Percentiles rank a stretch among this genome's conserved stretches.
These are phyloP conservation scores for Cordyceps cateniannulata DNA, from an alignment of 2,329 filamentous ascomycete genomes.

Conservation along the genomic window DNA sequence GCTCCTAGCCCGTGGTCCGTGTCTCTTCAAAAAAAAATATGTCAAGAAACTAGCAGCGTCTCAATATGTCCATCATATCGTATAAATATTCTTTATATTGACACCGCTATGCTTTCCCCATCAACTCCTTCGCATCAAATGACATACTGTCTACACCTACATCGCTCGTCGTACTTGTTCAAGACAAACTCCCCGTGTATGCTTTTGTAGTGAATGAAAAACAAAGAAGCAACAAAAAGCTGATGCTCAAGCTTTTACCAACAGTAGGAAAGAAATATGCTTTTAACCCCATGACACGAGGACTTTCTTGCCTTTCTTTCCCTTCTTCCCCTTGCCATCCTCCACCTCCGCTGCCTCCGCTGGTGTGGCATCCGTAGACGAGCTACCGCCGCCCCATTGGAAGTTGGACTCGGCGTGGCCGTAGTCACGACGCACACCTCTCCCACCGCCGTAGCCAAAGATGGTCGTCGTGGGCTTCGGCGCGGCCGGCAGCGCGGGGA, in stretches of 20 bases:
- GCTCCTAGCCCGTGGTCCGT: constrained; percentile 15
- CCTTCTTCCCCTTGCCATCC: constrained; percentile 44
- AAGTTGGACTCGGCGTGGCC: constrained; percentile 44
- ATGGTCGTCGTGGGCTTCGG: constrained; percentile 60
- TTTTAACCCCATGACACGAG: constrained; percentile 53
- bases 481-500: constrained; percentile 76
- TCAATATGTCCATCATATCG: neutral
- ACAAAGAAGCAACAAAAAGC: neutral
- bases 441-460: constrained; percentile 52
- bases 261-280: neutral
- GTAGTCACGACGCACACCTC: constrained; percentile 48
- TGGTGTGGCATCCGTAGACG: constrained; percentile 22
- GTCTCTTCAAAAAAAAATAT: neutral
- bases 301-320: constrained; percentile 49
- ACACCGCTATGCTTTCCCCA: neutral
- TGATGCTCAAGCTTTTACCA: neutral
- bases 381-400: constrained; percentile 40
- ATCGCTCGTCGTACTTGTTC: neutral
- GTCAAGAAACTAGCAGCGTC: neutral
- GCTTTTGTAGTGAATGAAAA: neutral
- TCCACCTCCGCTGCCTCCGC: constrained; percentile 23
- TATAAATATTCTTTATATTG: neutral
- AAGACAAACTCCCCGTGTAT: neutral
- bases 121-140: neutral
- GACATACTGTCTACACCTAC: neutral